Percentiles rank a stretch among this genome's conserved stretches.
These are phyloP conservation scores for Tuber aestivum DNA, from an alignment of 495 filamentous ascomycete genomes.

Conservation along the genomic window DNA sequence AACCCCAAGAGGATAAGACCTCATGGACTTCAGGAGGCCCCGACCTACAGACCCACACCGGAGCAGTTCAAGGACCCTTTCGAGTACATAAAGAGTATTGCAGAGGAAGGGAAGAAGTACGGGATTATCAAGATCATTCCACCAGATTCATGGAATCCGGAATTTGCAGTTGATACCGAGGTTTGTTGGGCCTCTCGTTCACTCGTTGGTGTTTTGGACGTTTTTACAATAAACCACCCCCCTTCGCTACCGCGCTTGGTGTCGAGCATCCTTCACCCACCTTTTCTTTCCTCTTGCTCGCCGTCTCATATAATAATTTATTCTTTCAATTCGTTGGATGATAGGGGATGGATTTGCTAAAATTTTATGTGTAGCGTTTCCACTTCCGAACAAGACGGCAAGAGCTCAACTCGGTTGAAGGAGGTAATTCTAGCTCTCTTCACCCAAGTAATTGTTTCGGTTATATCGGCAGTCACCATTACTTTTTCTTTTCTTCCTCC, in stretches of 20 bases:
- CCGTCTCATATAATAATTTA: background rate
- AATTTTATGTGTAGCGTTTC: slow-evolving; percentile 61
- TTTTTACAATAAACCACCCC: slow-evolving; percentile 5
- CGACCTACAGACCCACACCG: slow-evolving; percentile 80
- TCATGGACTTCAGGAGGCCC: slow-evolving; percentile 82
- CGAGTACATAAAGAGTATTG: slow-evolving; percentile 84
- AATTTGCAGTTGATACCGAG: slow-evolving; percentile 95
- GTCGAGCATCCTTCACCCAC: slow-evolving; percentile 19
- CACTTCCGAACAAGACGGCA: slow-evolving; percentile 95
- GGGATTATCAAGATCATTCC: slow-evolving; percentile 94
- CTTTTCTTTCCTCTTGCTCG: slow-evolving; percentile 18
- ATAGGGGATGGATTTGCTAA: slow-evolving; percentile 34
- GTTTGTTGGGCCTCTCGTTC: slow-evolving; percentile 50
- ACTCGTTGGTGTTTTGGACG: slow-evolving; percentile 13
- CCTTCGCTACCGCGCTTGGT: background rate
- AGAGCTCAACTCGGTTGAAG: slow-evolving; percentile 97
- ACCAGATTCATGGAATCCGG: slow-evolving; percentile 85
- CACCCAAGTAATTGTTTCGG: slow-evolving; percentile 33
- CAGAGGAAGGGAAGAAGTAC: slow-evolving; percentile 73
- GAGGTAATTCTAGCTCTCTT: slow-evolving; percentile 61
- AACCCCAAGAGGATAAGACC: slow-evolving; percentile 64
- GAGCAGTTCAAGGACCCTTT: slow-evolving; percentile 94
- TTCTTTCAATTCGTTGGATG: slow-evolving; percentile 19
- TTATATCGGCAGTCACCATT: slow-evolving; percentile 42
- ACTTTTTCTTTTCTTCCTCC: slow-evolving; percentile 8